Evolutionary conservation across 768 basidiomycete species (phyloP), one percentile per base, ranked within the genome.

Genomic region (Wakefieldia striispora): DNA sequence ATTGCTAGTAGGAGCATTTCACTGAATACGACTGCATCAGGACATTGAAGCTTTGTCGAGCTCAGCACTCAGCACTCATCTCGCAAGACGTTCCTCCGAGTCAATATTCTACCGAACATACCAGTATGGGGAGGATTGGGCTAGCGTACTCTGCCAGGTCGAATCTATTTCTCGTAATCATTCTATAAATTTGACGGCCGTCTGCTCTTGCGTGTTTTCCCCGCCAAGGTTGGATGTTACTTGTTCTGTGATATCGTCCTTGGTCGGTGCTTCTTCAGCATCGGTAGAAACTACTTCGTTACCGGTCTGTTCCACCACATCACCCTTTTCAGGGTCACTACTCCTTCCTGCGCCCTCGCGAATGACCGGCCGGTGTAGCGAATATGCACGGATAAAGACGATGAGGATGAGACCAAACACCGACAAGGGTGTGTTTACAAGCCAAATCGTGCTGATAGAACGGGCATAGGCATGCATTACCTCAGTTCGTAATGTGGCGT

Each of bases 361-460:
- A 19, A 66, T 38, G 37, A 60, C 39, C 5, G 45, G 53, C 29
- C 65, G 69, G 36, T 74, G 57, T 3, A 74, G 53, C 20, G 74
- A 59, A 49, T 74, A 74, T 13, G 45, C 63, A 21, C 62, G 70
- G 33, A 75, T 51, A 49, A 69, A 72, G 8, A 72, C 21, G 12
- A 64, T 43, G 39, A 70, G 60, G 23, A 71, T 17, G 26, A 74
- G 50, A 21, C 67, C 69, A 14, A 71, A 35, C 17, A 43, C 65
- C 16, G 66, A 51, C 19, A 73, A 14, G 11, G 69, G 63, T 4
- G 64, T 59, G 43, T 67, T 65, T 31, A 76, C 67, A 19, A 72
- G 58, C 75, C 72, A 76, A 33, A 76, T 65, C 1, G 63, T 64
- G n/a, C 65, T 59, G 45, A 75, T 62, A 20, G 68, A 65, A 35